Evolutionary conservation across 148 eudicot species (phyloP).

Genomic region (Bassia scoparia): DNA sequence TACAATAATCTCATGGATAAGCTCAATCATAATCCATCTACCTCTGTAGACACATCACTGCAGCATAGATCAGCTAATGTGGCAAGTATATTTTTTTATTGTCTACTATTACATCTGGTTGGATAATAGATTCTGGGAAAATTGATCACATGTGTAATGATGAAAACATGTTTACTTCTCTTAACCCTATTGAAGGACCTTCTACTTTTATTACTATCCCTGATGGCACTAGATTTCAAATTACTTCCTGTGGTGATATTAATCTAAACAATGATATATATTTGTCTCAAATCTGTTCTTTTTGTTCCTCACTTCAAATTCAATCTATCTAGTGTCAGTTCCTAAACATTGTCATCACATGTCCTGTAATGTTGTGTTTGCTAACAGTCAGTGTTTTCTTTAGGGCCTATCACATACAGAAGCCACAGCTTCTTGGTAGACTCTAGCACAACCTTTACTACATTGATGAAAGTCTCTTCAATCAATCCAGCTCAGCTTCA

Average conservation of each 20-base stretch:
- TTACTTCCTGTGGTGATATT: not conserved
- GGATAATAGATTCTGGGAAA: not conserved
- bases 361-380: not conserved
- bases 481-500: not conserved
- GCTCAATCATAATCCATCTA: too few relatives aligned
- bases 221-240: not conserved
- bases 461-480: not conserved
- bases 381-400: not conserved
- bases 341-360: not conserved
- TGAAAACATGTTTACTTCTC: not conserved
- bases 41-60: too few relatives aligned
- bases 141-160: not conserved
- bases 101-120: too few relatives aligned
- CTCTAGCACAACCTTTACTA: not conserved
- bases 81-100: too few relatives aligned
- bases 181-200: not conserved
- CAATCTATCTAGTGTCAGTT: not conserved
- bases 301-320: not conserved
- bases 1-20: not conserved
- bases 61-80: too few relatives aligned
- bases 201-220: not conserved
- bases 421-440: not conserved
- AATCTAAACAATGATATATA: rapidly evolving
- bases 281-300: not conserved
- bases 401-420: not conserved